A percentile compares a stretch with the other conserved stretches of the same genome.
Conservation (phyloP, 495 filamentous ascomycete genomes). For the Penicillium salamii region DNA sequence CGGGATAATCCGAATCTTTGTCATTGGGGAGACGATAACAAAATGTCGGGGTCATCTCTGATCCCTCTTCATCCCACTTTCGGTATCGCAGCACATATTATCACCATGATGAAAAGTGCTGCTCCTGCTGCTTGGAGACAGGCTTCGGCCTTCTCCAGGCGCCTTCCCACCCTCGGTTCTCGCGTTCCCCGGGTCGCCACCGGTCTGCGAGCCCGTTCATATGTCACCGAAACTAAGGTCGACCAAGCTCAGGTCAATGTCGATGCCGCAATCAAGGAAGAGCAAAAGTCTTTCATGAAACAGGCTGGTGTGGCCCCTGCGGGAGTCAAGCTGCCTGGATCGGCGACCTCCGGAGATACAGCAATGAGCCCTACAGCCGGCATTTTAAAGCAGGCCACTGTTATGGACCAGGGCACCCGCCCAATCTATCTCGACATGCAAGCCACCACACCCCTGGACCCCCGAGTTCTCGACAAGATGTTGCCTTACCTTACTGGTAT, state of each 20-base stretch:
- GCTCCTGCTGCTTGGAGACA: slow-evolving; percentile 72
- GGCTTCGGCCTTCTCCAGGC: slow-evolving; percentile 65
- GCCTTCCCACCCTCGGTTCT: slow-evolving; percentile 44
- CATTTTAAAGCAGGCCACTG: slow-evolving; percentile 86
- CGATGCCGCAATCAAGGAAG: slow-evolving; percentile 76
- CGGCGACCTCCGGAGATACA: slow-evolving; percentile 57
- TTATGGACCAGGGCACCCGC: slow-evolving; percentile 90
- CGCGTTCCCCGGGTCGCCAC: slow-evolving; percentile 46
- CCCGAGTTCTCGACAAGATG: slow-evolving; percentile 94
- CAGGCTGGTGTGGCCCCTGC: slow-evolving; percentile 63
- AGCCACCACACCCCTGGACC: slow-evolving; percentile 94
- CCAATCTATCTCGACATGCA: slow-evolving; percentile 99
- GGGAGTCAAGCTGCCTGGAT: slow-evolving; percentile 54
- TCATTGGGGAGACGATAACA: slow-evolving; percentile 6
- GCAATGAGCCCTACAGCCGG: slow-evolving; percentile 80
- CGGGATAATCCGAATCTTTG: slow-evolving; percentile 4
- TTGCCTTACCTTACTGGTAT: slow-evolving; percentile 88
- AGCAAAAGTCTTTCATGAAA: slow-evolving; percentile 74
- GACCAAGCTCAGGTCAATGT: slow-evolving; percentile 78
- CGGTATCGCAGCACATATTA: slow-evolving; percentile 18
- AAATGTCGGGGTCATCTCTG: slow-evolving; percentile 5
- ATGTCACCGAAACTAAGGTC: slow-evolving; percentile 81
- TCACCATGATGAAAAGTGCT: slow-evolving; percentile 64
- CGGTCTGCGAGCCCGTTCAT: slow-evolving; percentile 49
- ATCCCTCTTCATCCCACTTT: slow-evolving; percentile 16